Evolutionary conservation across 257 asterid genomes (phyloP).

Genomic region (Solanum chilense): DNA sequence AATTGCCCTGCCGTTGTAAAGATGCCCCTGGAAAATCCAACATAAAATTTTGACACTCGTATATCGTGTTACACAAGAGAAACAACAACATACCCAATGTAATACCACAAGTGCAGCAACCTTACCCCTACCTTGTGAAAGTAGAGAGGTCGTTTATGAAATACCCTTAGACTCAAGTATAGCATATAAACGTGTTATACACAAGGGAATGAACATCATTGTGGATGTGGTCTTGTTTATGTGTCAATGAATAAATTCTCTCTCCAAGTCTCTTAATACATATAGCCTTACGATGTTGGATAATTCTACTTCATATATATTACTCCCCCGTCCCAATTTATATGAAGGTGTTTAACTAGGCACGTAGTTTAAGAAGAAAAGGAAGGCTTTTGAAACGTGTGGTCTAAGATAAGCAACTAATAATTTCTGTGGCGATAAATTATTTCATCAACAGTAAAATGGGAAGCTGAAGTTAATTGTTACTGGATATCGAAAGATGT

Average conservation of each 20-base stretch:
- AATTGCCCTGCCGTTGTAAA: conserved; percentile 86
- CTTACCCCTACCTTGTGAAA: background rate
- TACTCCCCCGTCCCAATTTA: background rate
- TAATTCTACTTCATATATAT: background rate
- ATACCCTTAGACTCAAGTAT: background rate
- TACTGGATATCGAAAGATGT: background rate
- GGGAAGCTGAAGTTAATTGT: background rate
- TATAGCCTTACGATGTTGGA: background rate
- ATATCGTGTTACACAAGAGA: background rate
- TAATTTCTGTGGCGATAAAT: background rate
- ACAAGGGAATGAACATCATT: background rate
- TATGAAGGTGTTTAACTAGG: background rate
- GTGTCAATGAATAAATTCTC: background rate
- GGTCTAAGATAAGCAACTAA: background rate
- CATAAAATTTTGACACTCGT: background rate
- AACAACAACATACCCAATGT: background rate
- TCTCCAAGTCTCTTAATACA: background rate
- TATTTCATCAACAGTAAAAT: background rate
- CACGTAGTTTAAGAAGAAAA: background rate
- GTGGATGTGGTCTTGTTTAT: background rate
- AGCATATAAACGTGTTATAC: background rate
- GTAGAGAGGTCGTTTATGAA: background rate
- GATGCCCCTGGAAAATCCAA: conserved; percentile 59
- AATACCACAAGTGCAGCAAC: background rate
- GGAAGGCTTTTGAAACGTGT: background rate